Percentiles rank a stretch among this genome's conserved stretches.
These are phyloP conservation scores for Pyrenochaeta sp. DNA, from an alignment of 2,329 filamentous ascomycete species.

Conservation along the genomic window DNA sequence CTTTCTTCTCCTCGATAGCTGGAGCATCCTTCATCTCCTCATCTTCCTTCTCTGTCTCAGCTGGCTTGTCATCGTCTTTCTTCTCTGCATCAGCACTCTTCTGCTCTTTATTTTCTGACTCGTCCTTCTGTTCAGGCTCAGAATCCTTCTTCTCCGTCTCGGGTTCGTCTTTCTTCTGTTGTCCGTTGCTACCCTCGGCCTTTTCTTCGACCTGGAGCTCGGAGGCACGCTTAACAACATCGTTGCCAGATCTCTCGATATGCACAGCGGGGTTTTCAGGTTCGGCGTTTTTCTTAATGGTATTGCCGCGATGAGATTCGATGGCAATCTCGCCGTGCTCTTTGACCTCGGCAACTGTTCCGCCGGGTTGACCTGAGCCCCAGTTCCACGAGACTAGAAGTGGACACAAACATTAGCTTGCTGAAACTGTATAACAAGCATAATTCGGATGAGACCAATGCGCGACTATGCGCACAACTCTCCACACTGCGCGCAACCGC, in stretches of 20 bases:
- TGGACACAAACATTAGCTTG: constrained; percentile 8
- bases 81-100: constrained; percentile 37
- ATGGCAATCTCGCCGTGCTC: constrained; percentile 67
- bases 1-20: constrained; percentile 27
- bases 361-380: constrained; percentile 62
- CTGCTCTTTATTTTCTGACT: constrained; percentile 37
- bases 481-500: constrained; percentile 5
- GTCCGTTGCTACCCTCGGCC: constrained; percentile 39
- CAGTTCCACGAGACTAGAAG: constrained; percentile 69
- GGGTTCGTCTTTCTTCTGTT: constrained; percentile 47
- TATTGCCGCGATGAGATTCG: constrained; percentile 68
- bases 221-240: constrained; percentile 69
- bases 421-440: background rate
- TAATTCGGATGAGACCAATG: constrained; percentile 27
- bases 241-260: constrained; percentile 66
- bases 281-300: constrained; percentile 68
- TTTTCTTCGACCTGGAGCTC: constrained; percentile 65
- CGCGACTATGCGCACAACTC: constrained; percentile 11
- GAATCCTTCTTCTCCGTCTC: constrained; percentile 39
- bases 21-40: constrained; percentile 36
- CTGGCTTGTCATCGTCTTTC: constrained; percentile 38
- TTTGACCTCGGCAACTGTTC: constrained; percentile 65
- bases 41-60: constrained; percentile 39
- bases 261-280: constrained; percentile 68
- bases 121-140: constrained; percentile 47